phyloP scores from a whole-genome alignment of 202 grass and related monocot genomes.

The Saccharum hybrid region DNA sequence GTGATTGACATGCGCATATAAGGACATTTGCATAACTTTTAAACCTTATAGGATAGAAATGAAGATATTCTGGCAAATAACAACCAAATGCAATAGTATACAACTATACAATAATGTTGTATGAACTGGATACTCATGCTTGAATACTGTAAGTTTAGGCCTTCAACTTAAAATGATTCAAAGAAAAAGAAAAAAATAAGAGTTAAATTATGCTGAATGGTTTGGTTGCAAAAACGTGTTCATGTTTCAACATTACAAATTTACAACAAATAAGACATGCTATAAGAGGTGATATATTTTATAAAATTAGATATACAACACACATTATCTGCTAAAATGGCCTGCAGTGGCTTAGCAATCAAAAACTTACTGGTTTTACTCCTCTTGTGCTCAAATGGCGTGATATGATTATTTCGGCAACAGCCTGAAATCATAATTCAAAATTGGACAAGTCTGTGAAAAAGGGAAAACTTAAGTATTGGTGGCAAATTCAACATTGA shows the following conservation, averaged over 20 bases:
- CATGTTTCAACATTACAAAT: conserved; percentile 19
- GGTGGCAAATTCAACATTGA: conserved; percentile 17
- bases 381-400: conserved; percentile 71
- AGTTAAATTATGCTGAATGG: neutral
- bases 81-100: neutral
- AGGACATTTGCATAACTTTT: conserved; percentile 1
- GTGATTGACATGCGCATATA: neutral
- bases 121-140: conserved; percentile 2
- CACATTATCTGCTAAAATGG: conserved; percentile 3
- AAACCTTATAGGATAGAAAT: conserved; percentile 12
- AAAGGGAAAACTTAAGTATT: conserved; percentile 9
- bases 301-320: neutral
- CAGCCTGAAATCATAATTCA: conserved; percentile 68
- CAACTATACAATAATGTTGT: conserved; percentile 1
- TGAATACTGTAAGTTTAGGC: neutral
- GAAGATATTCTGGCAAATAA: conserved; percentile 6
- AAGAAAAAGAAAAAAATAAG: neutral
- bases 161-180: conserved; percentile 16
- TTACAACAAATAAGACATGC: neutral
- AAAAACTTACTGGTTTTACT: conserved; percentile 72
- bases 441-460: conserved; percentile 12
- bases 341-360: neutral
- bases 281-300: conserved; percentile 9
- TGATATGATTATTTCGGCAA: conserved; percentile 88
- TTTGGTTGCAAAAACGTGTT: conserved; percentile 13